Conservation (phyloP, 1,284 basidiomycete species). For the Pascua sp. region DNA sequence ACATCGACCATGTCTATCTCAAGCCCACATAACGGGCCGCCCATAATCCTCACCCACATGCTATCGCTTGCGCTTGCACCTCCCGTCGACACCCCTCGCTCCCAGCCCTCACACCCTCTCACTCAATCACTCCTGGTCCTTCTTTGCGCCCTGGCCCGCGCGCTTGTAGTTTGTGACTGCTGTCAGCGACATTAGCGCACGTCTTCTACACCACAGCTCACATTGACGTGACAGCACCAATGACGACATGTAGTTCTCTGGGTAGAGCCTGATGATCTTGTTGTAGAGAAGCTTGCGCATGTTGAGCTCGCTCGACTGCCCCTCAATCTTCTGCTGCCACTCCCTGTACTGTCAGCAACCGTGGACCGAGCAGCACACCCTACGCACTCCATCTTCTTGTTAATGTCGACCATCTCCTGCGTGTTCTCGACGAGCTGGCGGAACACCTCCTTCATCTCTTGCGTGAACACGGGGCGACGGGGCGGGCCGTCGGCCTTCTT, state of each 20-base stretch:
- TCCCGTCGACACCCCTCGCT: too few species aligned
- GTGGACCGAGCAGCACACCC: too few species aligned
- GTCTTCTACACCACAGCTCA: background rate
- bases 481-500: conserved; percentile 7
- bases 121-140: too few species aligned
- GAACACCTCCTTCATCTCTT: conserved; percentile 40
- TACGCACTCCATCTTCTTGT: conserved; percentile 33
- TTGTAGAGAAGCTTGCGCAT: conserved; percentile 32
- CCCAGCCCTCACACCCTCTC: too few species aligned
- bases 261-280: conserved; percentile 40
- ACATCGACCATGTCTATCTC: too few species aligned
- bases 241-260: conserved; percentile 37
- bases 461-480: conserved; percentile 27
- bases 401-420: conserved; percentile 33
- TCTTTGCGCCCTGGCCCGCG: conserved; percentile 1
- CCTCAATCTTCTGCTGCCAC: conserved; percentile 28
- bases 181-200: background rate
- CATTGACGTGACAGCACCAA: conserved; percentile 15
- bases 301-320: conserved; percentile 23
- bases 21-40: too few species aligned
- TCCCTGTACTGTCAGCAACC: conserved; percentile 2
- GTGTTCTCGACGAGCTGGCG: conserved; percentile 40
- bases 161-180: conserved; percentile 15
- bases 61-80: too few species aligned
- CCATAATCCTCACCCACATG: too few species aligned